Base-by-base conservation (phyloP, 768 basidiomycete species). In the Mycena amicta region DNA sequence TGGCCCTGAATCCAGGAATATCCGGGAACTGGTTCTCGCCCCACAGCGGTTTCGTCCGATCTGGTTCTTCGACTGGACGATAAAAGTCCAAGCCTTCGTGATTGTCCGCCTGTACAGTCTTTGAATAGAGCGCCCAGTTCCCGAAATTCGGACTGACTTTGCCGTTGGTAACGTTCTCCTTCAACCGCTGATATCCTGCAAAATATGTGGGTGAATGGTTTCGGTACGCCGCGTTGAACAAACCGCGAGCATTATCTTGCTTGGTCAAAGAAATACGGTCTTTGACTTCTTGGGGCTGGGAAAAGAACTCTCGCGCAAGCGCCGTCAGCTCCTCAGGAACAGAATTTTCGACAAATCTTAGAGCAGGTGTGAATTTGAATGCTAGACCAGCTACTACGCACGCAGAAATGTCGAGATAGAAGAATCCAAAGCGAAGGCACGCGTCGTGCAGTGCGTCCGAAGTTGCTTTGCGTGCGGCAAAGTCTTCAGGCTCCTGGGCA, bases 1-100 rank as follows among this genome's bases (percentile, higher is more conserved):
- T 87, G 33, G 80, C 77, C 56, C 71, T 76, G 67, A 95, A 94
- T 0, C 68, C 72, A 1, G 86, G 77, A 2, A 83, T 59, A 2
- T 67, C 63, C 0, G 93, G 94, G 89, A 92, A 96, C 59, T 92
- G 93, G 67, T 96, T 97, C 71, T 86, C 84, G 13, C 94, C 94
- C 85, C 89, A 88, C 0, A 95, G 71, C 0, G 85, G 83, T 52
- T 83, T 84, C 8, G 82, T 80, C 72, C 82, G 90, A 68, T 93
- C 86, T 0, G 89, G 86, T 25, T 80, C 75, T 45, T 82, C 79
- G 2, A 90, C 87, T 1, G 91, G 90, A 26, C 78, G 83, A 68
- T 93, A 94, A 52, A 92, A 83, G 66, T 95, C 94, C 37, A 95
- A 70, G 2, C 83, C 92, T 75, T 96, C 93, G 61, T 93, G 92